A percentile compares a stretch with the other conserved stretches of the same genome.
Evolutionary conservation across 1,284 basidiomycete species (phyloP).

Genomic region (Neotropicomus parvogracilis): DNA sequence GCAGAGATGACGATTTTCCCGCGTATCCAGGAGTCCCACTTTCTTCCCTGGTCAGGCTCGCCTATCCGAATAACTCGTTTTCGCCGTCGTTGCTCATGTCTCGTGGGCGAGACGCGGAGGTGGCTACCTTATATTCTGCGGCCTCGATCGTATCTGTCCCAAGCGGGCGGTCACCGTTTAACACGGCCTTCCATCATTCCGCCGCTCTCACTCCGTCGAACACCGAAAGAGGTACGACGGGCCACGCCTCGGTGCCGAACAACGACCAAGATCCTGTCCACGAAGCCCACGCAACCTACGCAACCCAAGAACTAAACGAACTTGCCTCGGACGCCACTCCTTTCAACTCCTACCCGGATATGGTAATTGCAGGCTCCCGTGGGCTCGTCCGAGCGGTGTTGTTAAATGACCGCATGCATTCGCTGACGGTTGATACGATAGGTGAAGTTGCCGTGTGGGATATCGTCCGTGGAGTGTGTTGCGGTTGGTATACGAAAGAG

Average conservation of each 20-base stretch:
- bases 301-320: constrained; percentile 64
- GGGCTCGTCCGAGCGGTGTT: constrained; percentile 83
- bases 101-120: constrained; percentile 63
- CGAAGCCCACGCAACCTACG: constrained; percentile 52
- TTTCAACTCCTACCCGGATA: constrained; percentile 58
- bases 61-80: constrained; percentile 75
- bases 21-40: constrained; percentile 56
- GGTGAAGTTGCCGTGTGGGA: constrained; percentile 93
- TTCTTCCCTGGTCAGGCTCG: constrained; percentile 73
- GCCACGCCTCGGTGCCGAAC: constrained; percentile 19
- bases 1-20: constrained; percentile 21
- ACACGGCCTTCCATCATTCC: constrained; percentile 32
- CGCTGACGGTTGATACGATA: constrained; percentile 83
- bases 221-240: constrained; percentile 25
- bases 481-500: constrained; percentile 64
- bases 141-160: constrained; percentile 74
- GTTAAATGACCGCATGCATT: constrained; percentile 90
- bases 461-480: constrained; percentile 74
- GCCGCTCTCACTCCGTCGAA: constrained; percentile 40
- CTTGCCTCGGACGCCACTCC: constrained; percentile 78
- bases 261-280: constrained; percentile 24
- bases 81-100: constrained; percentile 32
- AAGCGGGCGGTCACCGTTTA: constrained; percentile 37
- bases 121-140: constrained; percentile 81
- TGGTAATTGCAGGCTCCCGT: constrained; percentile 71